Base-by-base conservation (phyloP, 352 stramenopile species). In the Pythium aphanidermatum region DNA sequence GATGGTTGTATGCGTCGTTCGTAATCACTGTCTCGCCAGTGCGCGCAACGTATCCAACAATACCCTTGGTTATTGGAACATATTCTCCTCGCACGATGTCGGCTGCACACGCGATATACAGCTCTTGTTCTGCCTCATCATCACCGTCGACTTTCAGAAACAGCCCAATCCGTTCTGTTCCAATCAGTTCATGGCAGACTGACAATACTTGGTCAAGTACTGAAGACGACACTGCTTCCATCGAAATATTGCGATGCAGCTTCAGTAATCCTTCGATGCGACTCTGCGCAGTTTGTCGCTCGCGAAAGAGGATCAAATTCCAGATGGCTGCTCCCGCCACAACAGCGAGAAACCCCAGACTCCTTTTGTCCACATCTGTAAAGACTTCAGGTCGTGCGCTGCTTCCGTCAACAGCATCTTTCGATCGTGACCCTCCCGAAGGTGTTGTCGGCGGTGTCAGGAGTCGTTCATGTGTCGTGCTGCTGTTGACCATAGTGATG, bases 261-360 rank as follows among this genome's bases (percentile, higher is more conserved):
- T 83, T 83, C 6, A 88, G 60, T 0, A 88, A 46, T 0, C 74
- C 70, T 53, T 88, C 70, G 46, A 88, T 85, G 20, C 75, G 75
- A 26, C 68, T 70, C 41, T 88, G 75, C 2, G 70, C 73, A 8
- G 70, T 81, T 42, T 85, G 75, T 0, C 68, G 72, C 36, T 85
- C 73, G 12, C 68, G 68, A 28, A 75, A 74, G 5, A 85, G 57
- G 8, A 80, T 66, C 9, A 85, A 27, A 21, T 88, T 85, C 75
- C 72, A 88, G 36, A 85, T 77, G 20, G 75, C 74, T 3, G 75
- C 68, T 8, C 75, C 73, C 1, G 73, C 65, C 17, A 83, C 66
- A 8, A 87, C 57, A 0, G 60, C 57, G 12, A 87, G 63, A 43
- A 79, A 84, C 55, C 76, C 61, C 31, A 84, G 57, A 29, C 71